A percentile compares a stretch with the other conserved stretches of the same genome.
Evolutionary conservation across 2,329 filamentous ascomycete genomes (phyloP).

Genomic region (Talaromyces sp.): DNA sequence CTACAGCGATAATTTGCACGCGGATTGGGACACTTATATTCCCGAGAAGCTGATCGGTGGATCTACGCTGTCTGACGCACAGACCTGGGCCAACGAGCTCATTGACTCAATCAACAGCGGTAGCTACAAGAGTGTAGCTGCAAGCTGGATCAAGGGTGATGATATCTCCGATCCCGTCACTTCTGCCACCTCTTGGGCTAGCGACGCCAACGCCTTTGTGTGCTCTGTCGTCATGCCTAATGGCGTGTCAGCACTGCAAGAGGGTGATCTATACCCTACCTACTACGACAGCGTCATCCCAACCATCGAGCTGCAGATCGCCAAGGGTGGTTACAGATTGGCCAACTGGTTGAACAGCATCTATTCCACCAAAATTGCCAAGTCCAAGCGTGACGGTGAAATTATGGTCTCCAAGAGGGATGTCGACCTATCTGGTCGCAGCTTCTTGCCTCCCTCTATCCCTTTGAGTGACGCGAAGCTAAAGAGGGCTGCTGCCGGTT

Average conservation of each 20-base stretch:
- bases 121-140: slow-evolving; percentile 15
- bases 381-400: not conserved
- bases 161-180: slow-evolving; percentile 16
- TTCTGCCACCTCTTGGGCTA: slow-evolving; percentile 20
- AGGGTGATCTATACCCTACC: slow-evolving; percentile 19
- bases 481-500: not conserved
- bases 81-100: slow-evolving; percentile 18
- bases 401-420: not conserved
- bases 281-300: slow-evolving; percentile 22
- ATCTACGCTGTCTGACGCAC: slow-evolving; percentile 17
- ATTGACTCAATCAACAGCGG: not conserved
- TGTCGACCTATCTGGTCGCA: not conserved
- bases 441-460: slow-evolving; percentile 6
- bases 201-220: slow-evolving; percentile 19
- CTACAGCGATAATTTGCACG: slow-evolving; percentile 20
- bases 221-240: slow-evolving; percentile 20
- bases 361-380: slow-evolving; percentile 4
- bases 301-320: slow-evolving; percentile 21
- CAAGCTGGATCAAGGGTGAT: slow-evolving; percentile 14
- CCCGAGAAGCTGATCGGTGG: slow-evolving; percentile 20
- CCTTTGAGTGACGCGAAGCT: not conserved
- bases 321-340: slow-evolving; percentile 20
- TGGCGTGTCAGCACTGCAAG: slow-evolving; percentile 19
- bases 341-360: slow-evolving; percentile 19
- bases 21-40: slow-evolving; percentile 22